Conservation (phyloP, 2,329 filamentous ascomycete species). For the Trichoderma sp. region DNA sequence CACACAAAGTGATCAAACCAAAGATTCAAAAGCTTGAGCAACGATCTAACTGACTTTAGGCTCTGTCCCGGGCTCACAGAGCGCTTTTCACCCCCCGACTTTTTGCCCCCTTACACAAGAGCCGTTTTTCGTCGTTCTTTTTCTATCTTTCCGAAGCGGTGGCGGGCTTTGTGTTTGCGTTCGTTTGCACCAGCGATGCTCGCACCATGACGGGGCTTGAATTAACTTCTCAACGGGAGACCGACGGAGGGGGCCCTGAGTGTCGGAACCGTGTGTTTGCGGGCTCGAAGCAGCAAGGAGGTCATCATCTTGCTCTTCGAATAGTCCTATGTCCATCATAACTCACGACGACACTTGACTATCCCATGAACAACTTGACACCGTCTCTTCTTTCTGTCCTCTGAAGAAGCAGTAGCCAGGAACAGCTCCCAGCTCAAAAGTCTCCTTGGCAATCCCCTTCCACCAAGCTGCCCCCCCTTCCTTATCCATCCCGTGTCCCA, state of each 20-base stretch:
- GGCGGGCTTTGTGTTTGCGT: conserved; percentile 7
- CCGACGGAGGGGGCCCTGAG: neutral
- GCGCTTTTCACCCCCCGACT: neutral
- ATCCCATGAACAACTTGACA: neutral
- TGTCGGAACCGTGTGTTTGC: neutral
- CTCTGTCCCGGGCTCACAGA: conserved; percentile 22
- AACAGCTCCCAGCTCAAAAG: neutral
- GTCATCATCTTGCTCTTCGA: neutral
- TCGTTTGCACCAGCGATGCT: neutral
- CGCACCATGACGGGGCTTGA: neutral
- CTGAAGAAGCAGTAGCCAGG: neutral
- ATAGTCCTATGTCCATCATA: neutral
- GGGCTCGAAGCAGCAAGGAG: neutral
- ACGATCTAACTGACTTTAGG: conserved; percentile 26
- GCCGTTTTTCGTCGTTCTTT: neutral
- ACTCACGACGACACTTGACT: neutral
- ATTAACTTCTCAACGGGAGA: neutral
- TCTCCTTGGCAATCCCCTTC: neutral
- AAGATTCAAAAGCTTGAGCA: neutral
- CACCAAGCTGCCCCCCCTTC: neutral
- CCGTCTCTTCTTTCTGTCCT: no score
- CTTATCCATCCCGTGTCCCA: conserved; percentile 16
- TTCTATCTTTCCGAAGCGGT: neutral
- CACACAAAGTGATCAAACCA: no score
- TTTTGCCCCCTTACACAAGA: conserved; percentile 16